phyloP scores from a whole-genome alignment of 768 basidiomycete species.

The Phanerochaete carnosa region DNA sequence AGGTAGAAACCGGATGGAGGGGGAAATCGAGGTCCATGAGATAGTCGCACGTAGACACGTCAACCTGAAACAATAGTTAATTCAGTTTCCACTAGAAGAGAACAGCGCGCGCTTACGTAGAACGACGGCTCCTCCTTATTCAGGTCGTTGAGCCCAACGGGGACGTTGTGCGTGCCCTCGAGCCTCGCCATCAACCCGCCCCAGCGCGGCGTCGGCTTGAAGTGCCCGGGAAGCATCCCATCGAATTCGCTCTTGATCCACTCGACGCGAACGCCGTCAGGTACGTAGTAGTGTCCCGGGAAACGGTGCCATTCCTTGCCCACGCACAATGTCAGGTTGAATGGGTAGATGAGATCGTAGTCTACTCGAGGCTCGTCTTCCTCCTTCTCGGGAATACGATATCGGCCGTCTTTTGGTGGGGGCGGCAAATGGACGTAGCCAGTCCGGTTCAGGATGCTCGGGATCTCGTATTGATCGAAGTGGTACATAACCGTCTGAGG shows the following conservation, averaged over 20 bases:
- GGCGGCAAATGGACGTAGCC: slow-evolving; percentile 53
- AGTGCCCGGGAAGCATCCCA: slow-evolving; percentile 85
- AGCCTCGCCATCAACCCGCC: slow-evolving; percentile 47
- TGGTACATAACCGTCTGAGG: slow-evolving; percentile 69
- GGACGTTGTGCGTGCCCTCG: slow-evolving; percentile 58
- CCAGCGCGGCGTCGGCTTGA: slow-evolving; percentile 38
- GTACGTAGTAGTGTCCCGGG: slow-evolving; percentile 86
- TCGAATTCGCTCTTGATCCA: slow-evolving; percentile 92
- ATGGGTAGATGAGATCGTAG: slow-evolving; percentile 60
- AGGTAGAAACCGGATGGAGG: slow-evolving; percentile 48
- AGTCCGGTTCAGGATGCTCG: slow-evolving; percentile 72
- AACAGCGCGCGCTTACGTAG: slow-evolving; percentile 50
- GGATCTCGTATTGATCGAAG: slow-evolving; percentile 78
- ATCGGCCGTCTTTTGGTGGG: slow-evolving; percentile 41
- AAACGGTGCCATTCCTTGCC: slow-evolving; percentile 98
- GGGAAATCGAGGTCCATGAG: slow-evolving; percentile 91
- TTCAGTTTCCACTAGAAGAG: slow-evolving; percentile 3
- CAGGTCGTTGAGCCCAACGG: slow-evolving; percentile 77
- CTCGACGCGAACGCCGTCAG: slow-evolving; percentile 75
- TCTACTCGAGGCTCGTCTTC: slow-evolving; percentile 52
- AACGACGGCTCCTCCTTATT: slow-evolving; percentile 76
- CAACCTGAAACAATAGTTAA: slow-evolving; percentile 45
- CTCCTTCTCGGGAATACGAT: slow-evolving; percentile 28
- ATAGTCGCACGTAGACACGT: slow-evolving; percentile 77
- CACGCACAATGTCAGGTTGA: slow-evolving; percentile 77